Evolutionary conservation across 345 rosid genomes (phyloP).

Genomic region (Ceriops decandra): DNA sequence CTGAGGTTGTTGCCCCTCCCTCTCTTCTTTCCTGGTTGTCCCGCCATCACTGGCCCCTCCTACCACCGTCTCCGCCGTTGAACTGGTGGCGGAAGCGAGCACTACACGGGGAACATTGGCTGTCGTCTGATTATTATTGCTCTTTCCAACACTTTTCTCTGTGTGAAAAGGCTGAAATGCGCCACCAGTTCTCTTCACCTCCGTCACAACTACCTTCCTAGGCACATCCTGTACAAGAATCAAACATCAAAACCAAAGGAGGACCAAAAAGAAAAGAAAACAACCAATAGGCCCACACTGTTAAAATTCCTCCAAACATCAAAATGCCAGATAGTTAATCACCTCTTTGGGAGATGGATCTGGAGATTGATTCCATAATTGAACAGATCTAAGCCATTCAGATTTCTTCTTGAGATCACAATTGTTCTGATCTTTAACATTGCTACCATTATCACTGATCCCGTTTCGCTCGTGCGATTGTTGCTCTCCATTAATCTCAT

Average conservation of each 20-base stretch:
- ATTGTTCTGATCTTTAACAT: slow-evolving; percentile 17
- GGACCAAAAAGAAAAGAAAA: too few relatives aligned
- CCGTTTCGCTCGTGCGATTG: slow-evolving; percentile 36
- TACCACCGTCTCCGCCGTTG: slow-evolving; percentile 30
- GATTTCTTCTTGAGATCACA: slow-evolving; percentile 57
- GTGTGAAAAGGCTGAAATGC: slow-evolving; percentile 76
- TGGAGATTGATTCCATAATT: slow-evolving; percentile 77
- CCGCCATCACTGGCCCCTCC: slow-evolving; percentile 10
- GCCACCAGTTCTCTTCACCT: slow-evolving; percentile 65
- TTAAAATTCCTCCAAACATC: slow-evolving; percentile 9
- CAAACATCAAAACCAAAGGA: neutral
- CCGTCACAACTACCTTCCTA: slow-evolving; percentile 49
- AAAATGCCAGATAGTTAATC: neutral
- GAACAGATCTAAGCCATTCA: slow-evolving; percentile 98
- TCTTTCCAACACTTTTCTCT: slow-evolving; percentile 37
- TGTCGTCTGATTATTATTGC: slow-evolving; percentile 10
- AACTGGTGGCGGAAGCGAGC: slow-evolving; percentile 50
- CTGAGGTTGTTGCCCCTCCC: slow-evolving; percentile 33
- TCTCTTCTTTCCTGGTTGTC: slow-evolving; percentile 36
- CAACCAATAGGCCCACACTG: neutral
- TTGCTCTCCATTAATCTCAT: slow-evolving; percentile 27
- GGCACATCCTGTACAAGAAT: slow-evolving; percentile 37
- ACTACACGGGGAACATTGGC: slow-evolving; percentile 22
- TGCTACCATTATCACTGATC: slow-evolving; percentile 4
- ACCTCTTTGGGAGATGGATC: slow-evolving; percentile 54